Evolutionary conservation across 2,329 filamentous ascomycete species (phyloP), one percentile per base, ranked within the genome.

Genomic region (Sporothrix phasma): DNA sequence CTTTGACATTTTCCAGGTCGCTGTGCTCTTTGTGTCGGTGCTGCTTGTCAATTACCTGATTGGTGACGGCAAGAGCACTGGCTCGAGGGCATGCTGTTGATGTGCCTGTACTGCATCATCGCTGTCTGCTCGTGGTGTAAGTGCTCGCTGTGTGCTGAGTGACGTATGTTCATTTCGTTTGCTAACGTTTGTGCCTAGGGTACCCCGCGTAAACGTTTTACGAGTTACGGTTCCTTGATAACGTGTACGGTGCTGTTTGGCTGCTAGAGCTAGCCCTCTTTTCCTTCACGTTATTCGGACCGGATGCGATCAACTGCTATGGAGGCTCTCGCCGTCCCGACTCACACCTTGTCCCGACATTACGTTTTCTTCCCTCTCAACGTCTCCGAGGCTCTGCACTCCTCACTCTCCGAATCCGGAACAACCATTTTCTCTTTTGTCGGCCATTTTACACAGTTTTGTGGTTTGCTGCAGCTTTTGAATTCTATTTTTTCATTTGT

Each of bases 1-100:
- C 73, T 94, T 96, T 73, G 90, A 95, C 72, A 86, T 86, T 0
- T 97, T 97, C 79, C 90, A 96, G 76, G 87, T 96, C 15, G 88
- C 92, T 24, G 87, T 89, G 46, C 78, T 96, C 46, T 95, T 96
- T 69, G 89, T 94, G 13, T 86, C 90, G 1, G 89, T 90, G 0
- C 84, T 96, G 47, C 81, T 96, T 39, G 89, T 92, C 65, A 96
- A 95, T 73, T 96, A 95, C 72, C 76, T 96, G 49, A 90, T 95
- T 58, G 81, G 87, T 22, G 90, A 95, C 70, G 91, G 90, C 34
- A 85, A 90, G 73, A 92, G 87, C 90, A 93, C 70, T 94, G 90
- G 78, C 80, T 93, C 0, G 90, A 94, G 74, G 90, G 90, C 2
- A 84, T 86, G 66, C 76, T 93, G 65, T 75, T 94, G 39, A 88